These are phyloP conservation scores for Drechslerella coelobrocha DNA, from an alignment of 2,329 filamentous ascomycete genomes.

Conservation along the genomic window DNA sequence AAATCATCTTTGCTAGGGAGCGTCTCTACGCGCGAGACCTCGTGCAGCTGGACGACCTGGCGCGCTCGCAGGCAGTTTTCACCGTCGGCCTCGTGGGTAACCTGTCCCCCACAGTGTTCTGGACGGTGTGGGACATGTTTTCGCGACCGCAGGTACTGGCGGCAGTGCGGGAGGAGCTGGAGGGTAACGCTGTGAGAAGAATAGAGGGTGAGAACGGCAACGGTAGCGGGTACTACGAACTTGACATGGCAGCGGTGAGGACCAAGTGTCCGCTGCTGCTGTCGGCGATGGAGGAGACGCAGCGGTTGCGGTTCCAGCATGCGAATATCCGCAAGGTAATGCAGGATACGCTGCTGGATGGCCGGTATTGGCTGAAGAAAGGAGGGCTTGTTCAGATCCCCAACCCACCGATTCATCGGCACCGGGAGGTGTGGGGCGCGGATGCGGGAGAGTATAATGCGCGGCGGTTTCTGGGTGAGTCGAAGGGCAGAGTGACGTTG, in stretches of 20 bases:
- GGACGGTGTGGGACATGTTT: constrained; percentile 61
- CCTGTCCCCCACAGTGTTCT: constrained; percentile 60
- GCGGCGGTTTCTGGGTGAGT: constrained; percentile 52
- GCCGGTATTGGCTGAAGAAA: constrained; percentile 57
- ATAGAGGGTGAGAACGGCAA: constrained; percentile 14
- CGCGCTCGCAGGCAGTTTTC: constrained; percentile 55
- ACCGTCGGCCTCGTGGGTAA: constrained; percentile 59
- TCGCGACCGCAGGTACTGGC: constrained; percentile 58
- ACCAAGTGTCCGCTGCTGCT: constrained; percentile 57
- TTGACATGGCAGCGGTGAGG: constrained; percentile 58
- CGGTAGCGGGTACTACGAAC: constrained; percentile 54
- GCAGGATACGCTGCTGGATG: constrained; percentile 57
- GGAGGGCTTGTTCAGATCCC: constrained; percentile 58
- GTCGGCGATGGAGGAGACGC: constrained; percentile 58
- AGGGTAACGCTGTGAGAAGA: constrained; percentile 14
- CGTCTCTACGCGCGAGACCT: constrained; percentile 12
- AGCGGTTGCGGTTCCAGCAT: constrained; percentile 55
- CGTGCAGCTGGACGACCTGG: constrained; percentile 52
- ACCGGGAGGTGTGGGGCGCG: constrained; percentile 56
- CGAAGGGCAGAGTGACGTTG: constrained; percentile 5
- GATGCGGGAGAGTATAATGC: constrained; percentile 52
- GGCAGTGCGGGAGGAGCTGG: constrained; percentile 60
- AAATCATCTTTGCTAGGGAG: constrained; percentile 21
- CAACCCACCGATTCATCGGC: constrained; percentile 54
- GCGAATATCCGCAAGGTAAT: constrained; percentile 56